Conservation (phyloP, 2,329 filamentous ascomycete genomes). For the Pseudogymnoascus sp. region DNA sequence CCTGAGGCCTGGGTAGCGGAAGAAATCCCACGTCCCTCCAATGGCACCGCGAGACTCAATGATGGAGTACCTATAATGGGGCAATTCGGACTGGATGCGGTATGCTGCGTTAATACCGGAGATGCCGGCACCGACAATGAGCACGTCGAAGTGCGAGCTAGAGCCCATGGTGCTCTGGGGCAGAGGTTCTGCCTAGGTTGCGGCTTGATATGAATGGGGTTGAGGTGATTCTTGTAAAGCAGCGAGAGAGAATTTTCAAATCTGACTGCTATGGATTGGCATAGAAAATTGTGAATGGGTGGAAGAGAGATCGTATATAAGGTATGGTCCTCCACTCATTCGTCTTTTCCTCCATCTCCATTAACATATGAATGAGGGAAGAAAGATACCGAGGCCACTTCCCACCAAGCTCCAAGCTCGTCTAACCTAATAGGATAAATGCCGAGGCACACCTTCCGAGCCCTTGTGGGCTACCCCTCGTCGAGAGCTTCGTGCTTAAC, state of each 20-base stretch:
- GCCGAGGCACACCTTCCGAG: too few relatives aligned
- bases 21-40: conserved; percentile 69
- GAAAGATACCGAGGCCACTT: background rate
- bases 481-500: too few relatives aligned
- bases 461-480: too few relatives aligned
- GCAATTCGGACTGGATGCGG: conserved; percentile 47
- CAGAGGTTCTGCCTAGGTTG: background rate
- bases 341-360: background rate
- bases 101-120: conserved; percentile 65
- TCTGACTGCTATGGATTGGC: background rate
- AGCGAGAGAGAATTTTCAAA: background rate
- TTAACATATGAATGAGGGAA: background rate
- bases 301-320: background rate
- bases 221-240: background rate
- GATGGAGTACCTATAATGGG: conserved; percentile 47
- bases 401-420: background rate
- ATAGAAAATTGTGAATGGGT: background rate
- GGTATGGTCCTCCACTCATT: too few relatives aligned
- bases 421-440: background rate
- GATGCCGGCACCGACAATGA: conserved; percentile 63
- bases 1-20: conserved; percentile 60
- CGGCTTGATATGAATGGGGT: background rate
- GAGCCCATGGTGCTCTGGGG: background rate
- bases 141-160: conserved; percentile 33
- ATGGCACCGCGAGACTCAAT: conserved; percentile 55